Evolutionary conservation across 768 basidiomycete genomes (phyloP), one percentile per base, ranked within the genome.

Genomic region (Fistulinella prunicolor): DNA sequence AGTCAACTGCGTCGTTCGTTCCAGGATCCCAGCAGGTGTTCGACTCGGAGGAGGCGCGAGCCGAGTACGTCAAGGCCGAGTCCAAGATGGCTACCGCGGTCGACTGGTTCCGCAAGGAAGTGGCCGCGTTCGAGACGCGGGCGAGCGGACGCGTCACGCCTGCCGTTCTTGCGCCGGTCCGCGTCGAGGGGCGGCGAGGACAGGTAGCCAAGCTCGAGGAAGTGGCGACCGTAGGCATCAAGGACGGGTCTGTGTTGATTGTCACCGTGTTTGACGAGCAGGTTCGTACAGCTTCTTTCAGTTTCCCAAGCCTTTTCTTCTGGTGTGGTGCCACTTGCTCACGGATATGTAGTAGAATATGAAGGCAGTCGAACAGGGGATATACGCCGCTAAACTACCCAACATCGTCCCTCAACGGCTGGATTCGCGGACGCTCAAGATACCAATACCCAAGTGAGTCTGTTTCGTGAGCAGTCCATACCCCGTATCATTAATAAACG

Each of bases 61-160:
- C 73, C 10, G 86, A 88, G 59, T 86, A 86, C 54, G 64, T 71
- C 28, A 85, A 81, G 56, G 68, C 81, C 0, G 83, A 85, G 53
- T 64, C 72, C 7, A 78, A 78, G 51, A 92, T 93, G 87, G 60
- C 68, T 28, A 62, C 72, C 2, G 72, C 77, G 4, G 75, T 86
- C n/a, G 86, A 87, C 19, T 83, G 83, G 80, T 86, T 80, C 73
- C 74, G 81, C 46, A 87, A 86, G 52, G 87, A 89, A 58, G 83
- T 87, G 42, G 82, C 84, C n/a, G 74, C 69, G 16, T 70, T 83
- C 19, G 86, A 89, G 65, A 78, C 76, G 19, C 82, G 89, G 13
- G 86, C 85, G 1, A 80, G 73, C 44, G 90, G 90, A 24, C 84
- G 88, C 22, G 77, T 93, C 50, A 88, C 85, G 0, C 86, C 90